Percentiles rank a stretch among this genome's conserved stretches.
Conservation (phyloP, 2,329 filamentous ascomycete species). For the Cryphonectria naterciae region DNA sequence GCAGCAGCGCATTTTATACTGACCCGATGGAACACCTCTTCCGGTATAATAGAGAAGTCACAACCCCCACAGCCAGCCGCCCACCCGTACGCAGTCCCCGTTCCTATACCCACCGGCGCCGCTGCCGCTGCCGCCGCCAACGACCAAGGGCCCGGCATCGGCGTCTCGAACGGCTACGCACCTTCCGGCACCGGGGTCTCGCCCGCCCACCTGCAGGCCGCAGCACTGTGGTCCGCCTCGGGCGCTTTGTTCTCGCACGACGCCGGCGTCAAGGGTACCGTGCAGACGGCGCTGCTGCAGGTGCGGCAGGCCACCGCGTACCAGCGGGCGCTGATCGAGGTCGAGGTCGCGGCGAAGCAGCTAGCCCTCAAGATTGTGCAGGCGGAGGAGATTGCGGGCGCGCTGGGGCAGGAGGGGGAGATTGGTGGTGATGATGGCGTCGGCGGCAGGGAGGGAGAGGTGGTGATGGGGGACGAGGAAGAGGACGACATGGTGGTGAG, state of each 20-base stretch:
- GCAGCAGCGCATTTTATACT: too few relatives aligned
- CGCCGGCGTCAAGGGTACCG: conserved; percentile 46
- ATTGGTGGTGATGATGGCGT: conserved; percentile 19
- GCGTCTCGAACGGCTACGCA: background rate
- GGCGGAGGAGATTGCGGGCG: conserved; percentile 49
- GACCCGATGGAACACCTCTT: too few relatives aligned
- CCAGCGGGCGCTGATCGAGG: conserved; percentile 52
- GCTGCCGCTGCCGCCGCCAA: background rate
- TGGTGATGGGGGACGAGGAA: background rate
- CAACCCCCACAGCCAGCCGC: conserved; percentile 20
- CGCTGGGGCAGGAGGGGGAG: conserved; percentile 34
- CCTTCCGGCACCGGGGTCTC: too few relatives aligned
- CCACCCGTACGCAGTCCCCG: conserved; percentile 27
- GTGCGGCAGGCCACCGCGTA: conserved; percentile 48
- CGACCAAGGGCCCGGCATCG: conserved; percentile 33
- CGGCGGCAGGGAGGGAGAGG: background rate
- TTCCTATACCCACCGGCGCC: conserved; percentile 17
- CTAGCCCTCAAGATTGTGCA: conserved; percentile 57
- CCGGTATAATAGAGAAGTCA: conserved; percentile 22
- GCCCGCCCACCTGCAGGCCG: conserved; percentile 27
- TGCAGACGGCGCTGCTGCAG: conserved; percentile 52
- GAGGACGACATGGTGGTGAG: conserved; percentile 25
- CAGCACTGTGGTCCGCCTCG: conserved; percentile 29
- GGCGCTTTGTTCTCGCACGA: conserved; percentile 36
- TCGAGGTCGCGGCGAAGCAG: conserved; percentile 59